Evolutionary conservation across 768 basidiomycete genomes (phyloP).

Genomic region (Boletellus emodensis): DNA sequence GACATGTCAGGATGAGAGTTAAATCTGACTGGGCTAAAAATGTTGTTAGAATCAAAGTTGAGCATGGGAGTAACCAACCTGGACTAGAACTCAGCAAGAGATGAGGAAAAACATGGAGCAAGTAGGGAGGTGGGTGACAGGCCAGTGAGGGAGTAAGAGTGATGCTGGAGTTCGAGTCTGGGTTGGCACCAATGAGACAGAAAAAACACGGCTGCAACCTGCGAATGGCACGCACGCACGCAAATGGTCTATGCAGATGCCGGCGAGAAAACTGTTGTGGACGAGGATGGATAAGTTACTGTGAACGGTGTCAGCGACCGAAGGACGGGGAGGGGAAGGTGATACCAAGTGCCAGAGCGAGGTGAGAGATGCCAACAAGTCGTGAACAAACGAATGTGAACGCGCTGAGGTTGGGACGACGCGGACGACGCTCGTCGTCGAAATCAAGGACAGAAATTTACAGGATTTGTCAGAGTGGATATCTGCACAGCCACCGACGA

Average conservation of each 20-base stretch:
- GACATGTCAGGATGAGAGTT: slow-evolving; percentile 11
- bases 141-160: neutral
- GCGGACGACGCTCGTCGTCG: slow-evolving; percentile 14
- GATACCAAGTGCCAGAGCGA: slow-evolving; percentile 4
- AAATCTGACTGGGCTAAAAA: neutral
- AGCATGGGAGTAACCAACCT: slow-evolving; percentile 2
- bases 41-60: neutral
- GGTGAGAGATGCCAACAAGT: neutral
- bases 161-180: slow-evolving; percentile 14
- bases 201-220: neutral
- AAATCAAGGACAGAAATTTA: slow-evolving; percentile 18
- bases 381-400: slow-evolving; percentile 17
- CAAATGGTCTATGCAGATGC: slow-evolving; percentile 2
- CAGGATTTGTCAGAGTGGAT: slow-evolving; percentile 24
- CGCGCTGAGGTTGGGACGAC: neutral
- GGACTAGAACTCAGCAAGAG: slow-evolving; percentile 12
- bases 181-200: slow-evolving; percentile 13
- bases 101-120: slow-evolving; percentile 17
- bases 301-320: slow-evolving; percentile 9
- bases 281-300: slow-evolving; percentile 18
- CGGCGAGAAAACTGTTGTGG: slow-evolving; percentile 4
- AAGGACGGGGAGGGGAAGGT: neutral
- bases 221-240: slow-evolving; percentile 7
- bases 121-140: neutral
- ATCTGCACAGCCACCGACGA: slow-evolving; percentile 18